These are phyloP conservation scores for Teratosphaeria zuluensis DNA, from an alignment of 2,329 filamentous ascomycete genomes.

Conservation along the genomic window DNA sequence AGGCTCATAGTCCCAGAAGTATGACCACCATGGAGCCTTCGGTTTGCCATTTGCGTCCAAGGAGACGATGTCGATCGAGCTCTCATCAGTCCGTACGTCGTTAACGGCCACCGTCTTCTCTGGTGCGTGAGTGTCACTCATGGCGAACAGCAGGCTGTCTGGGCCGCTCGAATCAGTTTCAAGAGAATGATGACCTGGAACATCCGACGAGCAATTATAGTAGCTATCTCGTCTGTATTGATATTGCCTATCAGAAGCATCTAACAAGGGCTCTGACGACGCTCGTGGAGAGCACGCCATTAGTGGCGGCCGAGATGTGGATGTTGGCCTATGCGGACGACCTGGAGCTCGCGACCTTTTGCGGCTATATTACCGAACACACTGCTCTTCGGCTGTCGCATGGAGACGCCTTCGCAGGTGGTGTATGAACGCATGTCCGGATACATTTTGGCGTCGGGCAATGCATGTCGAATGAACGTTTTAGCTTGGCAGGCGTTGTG, in stretches of 20 bases:
- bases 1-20: slow-evolving; percentile 39
- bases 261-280: background rate
- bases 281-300: background rate
- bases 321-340: background rate
- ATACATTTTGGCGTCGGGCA: no score
- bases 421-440: background rate
- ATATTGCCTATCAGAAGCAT: background rate
- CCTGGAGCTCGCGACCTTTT: background rate
- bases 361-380: background rate
- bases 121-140: background rate
- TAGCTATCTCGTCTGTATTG: background rate
- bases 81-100: background rate
- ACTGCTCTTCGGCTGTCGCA: background rate
- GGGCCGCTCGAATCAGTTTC: background rate
- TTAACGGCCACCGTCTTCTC: background rate
- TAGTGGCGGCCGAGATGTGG: background rate
- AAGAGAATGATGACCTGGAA: background rate
- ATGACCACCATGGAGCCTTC: slow-evolving; percentile 36
- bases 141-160: background rate
- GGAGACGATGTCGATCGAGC: background rate
- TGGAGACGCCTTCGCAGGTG: background rate
- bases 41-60: slow-evolving; percentile 4
- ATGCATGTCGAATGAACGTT: no score
- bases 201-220: background rate
- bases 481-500: background rate